A percentile compares a stretch with the other conserved stretches of the same genome.
Conservation (phyloP, 495 filamentous ascomycete genomes). For the Daldinia caldariorum region DNA sequence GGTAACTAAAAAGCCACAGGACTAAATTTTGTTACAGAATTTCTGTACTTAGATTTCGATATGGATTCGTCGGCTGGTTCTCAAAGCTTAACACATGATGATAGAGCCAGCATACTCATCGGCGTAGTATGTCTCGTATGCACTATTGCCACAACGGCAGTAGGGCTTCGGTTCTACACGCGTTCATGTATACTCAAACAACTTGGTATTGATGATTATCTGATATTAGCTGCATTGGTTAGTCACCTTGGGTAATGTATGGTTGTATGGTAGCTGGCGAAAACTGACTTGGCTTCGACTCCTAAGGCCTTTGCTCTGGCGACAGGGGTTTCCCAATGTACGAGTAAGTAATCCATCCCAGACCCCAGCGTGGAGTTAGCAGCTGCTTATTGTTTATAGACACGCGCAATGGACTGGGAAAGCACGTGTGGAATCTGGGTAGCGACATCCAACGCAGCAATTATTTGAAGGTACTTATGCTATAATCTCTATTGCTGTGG, state of each 20-base stretch:
- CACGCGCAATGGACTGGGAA: slow-evolving; percentile 49
- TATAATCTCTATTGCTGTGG: not conserved
- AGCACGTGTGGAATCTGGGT: slow-evolving; percentile 45
- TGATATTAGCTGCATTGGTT: slow-evolving; percentile 43
- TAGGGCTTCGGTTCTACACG: slow-evolving; percentile 53
- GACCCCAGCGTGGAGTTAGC: not conserved
- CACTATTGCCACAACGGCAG: slow-evolving; percentile 47
- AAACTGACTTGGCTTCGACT: slow-evolving; percentile 16
- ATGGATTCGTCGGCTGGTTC: slow-evolving; percentile 28
- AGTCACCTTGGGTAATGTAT: slow-evolving; percentile 14
- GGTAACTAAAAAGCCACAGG: not conserved
- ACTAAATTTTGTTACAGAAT: not conserved
- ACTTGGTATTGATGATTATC: slow-evolving; percentile 56
- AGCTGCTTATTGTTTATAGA: slow-evolving; percentile 31
- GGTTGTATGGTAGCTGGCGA: not conserved
- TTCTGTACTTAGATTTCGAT: slow-evolving; percentile 10
- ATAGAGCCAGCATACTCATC: slow-evolving; percentile 35
- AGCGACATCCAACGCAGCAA: slow-evolving; percentile 28
- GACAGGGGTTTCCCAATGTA: slow-evolving; percentile 41
- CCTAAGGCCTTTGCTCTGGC: slow-evolving; percentile 33
- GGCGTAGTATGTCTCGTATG: slow-evolving; percentile 42
- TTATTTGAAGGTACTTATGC: slow-evolving; percentile 46
- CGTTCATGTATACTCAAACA: slow-evolving; percentile 52
- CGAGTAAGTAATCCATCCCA: slow-evolving; percentile 24
- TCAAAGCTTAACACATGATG: slow-evolving; percentile 23